phyloP scores from a whole-genome alignment of 306 rosid genomes.

The Cicer chorassanicum region DNA sequence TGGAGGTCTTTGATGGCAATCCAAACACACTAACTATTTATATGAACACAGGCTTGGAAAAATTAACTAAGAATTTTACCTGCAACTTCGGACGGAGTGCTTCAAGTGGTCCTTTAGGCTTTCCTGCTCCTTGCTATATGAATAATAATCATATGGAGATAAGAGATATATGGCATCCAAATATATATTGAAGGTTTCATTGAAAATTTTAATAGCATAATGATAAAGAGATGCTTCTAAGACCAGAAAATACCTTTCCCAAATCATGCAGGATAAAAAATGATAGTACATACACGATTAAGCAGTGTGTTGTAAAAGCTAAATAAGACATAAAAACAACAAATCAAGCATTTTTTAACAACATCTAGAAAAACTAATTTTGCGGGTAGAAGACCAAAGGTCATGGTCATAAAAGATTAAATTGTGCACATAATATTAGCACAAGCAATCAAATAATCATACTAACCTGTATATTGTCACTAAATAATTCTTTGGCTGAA shows the following conservation, averaged over 20 bases:
- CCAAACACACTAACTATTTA: constrained; percentile 5
- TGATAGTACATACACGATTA: no score
- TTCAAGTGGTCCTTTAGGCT: constrained; percentile 98
- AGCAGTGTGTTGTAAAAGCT: no score
- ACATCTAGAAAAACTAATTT: no score
- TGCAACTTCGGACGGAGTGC: constrained; percentile 98
- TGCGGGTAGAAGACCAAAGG: no score
- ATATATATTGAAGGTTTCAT: constrained; percentile 25
- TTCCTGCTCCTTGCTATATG: constrained; percentile 78
- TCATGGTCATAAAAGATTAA: no score
- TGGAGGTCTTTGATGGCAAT: neutral
- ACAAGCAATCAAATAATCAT: no score
- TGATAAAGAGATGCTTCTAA: constrained; percentile 21
- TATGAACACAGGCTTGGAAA: neutral
- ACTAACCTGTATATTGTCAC: no score
- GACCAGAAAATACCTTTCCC: constrained; percentile 73
- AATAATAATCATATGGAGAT: constrained; percentile 41
- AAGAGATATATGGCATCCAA: constrained; percentile 40
- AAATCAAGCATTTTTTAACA: no score
- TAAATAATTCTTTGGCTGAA: no score
- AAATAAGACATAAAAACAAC: no score
- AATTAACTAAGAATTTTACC: constrained; percentile 46
- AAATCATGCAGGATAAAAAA: constrained; percentile 17
- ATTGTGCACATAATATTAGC: no score
- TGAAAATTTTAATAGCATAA: constrained; percentile 9